A percentile compares a stretch with the other conserved stretches of the same genome.
These are phyloP conservation scores for Saccharomycopsis fermentans DNA, from an alignment of 805 yeast genomes.

Conservation along the genomic window DNA sequence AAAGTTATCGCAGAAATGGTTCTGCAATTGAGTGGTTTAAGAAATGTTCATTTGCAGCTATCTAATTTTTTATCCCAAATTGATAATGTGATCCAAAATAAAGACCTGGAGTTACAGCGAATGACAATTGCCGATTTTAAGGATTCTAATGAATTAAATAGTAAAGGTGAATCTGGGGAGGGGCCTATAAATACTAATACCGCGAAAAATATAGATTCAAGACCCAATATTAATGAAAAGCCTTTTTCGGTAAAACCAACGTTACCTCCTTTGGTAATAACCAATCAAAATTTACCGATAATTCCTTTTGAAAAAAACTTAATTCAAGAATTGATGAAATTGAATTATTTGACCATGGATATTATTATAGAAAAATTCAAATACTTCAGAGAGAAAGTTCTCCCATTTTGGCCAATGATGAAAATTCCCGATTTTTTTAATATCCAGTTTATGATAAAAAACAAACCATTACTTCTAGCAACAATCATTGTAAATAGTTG, in stretches of 20 bases:
- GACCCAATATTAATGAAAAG: slow-evolving; percentile 18
- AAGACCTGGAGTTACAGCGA: slow-evolving; percentile 2
- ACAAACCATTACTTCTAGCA: slow-evolving; percentile 35
- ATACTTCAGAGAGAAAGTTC: slow-evolving; percentile 30
- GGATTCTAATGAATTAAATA: slow-evolving; percentile 19
- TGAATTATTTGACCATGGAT: slow-evolving; percentile 26
- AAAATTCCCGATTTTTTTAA: slow-evolving; percentile 30
- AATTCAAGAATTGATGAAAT: slow-evolving; percentile 30
- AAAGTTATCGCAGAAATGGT: slow-evolving; percentile 1
- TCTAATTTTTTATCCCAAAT: slow-evolving; percentile 15
- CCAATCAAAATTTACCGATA: slow-evolving; percentile 25
- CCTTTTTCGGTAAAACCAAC: neutral
- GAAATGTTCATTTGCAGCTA: slow-evolving; percentile 14
- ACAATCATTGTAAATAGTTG: slow-evolving; percentile 39
- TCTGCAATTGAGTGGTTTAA: slow-evolving; percentile 8
- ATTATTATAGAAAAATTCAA: slow-evolving; percentile 29
- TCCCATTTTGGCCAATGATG: slow-evolving; percentile 40
- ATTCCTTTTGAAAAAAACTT: slow-evolving; percentile 30
- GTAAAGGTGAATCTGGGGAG: slow-evolving; percentile 13
- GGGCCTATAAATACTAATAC: slow-evolving; percentile 23
- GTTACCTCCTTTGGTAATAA: slow-evolving; percentile 11
- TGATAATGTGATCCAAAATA: slow-evolving; percentile 14
- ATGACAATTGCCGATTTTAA: neutral
- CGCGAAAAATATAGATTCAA: slow-evolving; percentile 22
- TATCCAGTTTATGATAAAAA: slow-evolving; percentile 32